phyloP scores from a whole-genome alignment of 1,284 basidiomycete genomes.

The Ceratobasidium sp. region DNA sequence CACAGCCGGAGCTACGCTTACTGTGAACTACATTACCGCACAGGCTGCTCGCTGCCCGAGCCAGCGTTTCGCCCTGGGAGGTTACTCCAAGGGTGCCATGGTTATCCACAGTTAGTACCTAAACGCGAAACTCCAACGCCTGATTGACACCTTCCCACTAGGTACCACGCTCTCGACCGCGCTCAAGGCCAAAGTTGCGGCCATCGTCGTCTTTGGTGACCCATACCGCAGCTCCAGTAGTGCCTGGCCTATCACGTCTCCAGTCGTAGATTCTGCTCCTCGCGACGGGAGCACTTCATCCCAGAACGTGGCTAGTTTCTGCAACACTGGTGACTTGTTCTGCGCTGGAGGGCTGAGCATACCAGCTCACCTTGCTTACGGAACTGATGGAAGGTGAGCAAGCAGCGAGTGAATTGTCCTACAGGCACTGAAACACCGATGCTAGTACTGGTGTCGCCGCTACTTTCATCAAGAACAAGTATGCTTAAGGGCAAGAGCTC shows the following conservation, averaged over 20 bases:
- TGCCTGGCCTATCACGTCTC: slow-evolving; percentile 29
- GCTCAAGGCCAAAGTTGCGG: slow-evolving; percentile 26
- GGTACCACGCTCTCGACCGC: slow-evolving; percentile 28
- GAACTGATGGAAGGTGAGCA: slow-evolving; percentile 41
- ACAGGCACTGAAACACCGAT: background rate
- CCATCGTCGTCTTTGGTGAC: slow-evolving; percentile 38
- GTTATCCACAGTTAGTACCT: slow-evolving; percentile 23
- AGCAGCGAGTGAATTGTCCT: background rate
- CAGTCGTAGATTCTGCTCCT: slow-evolving; percentile 32
- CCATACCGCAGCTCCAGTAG: slow-evolving; percentile 31
- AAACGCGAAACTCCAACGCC: background rate
- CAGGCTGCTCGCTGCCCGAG: slow-evolving; percentile 34
- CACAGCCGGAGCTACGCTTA: slow-evolving; percentile 18
- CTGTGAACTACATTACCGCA: slow-evolving; percentile 9
- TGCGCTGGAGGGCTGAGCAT: slow-evolving; percentile 27
- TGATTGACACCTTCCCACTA: background rate
- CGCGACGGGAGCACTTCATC: slow-evolving; percentile 21
- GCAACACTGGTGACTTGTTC: slow-evolving; percentile 38
- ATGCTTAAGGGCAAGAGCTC: background rate
- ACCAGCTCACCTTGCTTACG: slow-evolving; percentile 40
- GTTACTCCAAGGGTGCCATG: slow-evolving; percentile 38
- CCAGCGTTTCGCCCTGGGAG: slow-evolving; percentile 26
- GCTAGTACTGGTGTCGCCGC: slow-evolving; percentile 23
- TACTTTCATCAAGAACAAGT: slow-evolving; percentile 28
- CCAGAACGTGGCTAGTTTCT: slow-evolving; percentile 33